Conservation (phyloP, 306 rosid genomes). For the Quercus mongolica region DNA sequence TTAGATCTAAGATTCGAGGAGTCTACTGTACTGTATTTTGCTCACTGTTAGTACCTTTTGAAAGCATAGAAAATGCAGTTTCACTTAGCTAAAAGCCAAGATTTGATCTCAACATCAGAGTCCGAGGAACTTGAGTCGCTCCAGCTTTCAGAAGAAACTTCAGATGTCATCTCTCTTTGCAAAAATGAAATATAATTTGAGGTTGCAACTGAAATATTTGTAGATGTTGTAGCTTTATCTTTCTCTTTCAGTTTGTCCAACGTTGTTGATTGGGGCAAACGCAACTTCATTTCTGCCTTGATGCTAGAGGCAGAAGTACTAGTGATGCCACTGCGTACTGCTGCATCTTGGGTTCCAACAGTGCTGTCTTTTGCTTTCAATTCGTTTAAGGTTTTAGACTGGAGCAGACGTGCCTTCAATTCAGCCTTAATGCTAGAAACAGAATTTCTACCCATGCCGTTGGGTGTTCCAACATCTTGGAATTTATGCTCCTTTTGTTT, state of each 20-base stretch:
- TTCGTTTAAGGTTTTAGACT: constrained; percentile 15
- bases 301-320: background rate
- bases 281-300: constrained; percentile 14
- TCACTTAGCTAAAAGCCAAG: background rate
- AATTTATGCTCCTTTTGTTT: constrained; percentile 18
- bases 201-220: background rate
- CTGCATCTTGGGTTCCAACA: constrained; percentile 11
- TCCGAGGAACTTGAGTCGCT: constrained; percentile 48
- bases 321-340: background rate
- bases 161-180: constrained; percentile 17
- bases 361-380: constrained; percentile 14
- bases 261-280: background rate
- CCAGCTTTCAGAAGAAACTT: constrained; percentile 38
- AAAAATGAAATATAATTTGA: constrained; percentile 6
- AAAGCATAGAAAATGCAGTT: background rate
- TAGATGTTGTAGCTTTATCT: constrained; percentile 17
- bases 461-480: background rate
- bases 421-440: constrained; percentile 24
- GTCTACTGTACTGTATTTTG: background rate
- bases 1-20: background rate
- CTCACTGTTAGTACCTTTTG: background rate
- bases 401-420: constrained; percentile 32
- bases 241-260: constrained; percentile 1
- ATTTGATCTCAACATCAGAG: constrained; percentile 18
- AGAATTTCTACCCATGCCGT: background rate